A percentile compares a stretch with the other conserved stretches of the same genome.
These are phyloP conservation scores for Diplogelasinospora grovesii DNA, from an alignment of 495 filamentous ascomycete species.

Conservation along the genomic window DNA sequence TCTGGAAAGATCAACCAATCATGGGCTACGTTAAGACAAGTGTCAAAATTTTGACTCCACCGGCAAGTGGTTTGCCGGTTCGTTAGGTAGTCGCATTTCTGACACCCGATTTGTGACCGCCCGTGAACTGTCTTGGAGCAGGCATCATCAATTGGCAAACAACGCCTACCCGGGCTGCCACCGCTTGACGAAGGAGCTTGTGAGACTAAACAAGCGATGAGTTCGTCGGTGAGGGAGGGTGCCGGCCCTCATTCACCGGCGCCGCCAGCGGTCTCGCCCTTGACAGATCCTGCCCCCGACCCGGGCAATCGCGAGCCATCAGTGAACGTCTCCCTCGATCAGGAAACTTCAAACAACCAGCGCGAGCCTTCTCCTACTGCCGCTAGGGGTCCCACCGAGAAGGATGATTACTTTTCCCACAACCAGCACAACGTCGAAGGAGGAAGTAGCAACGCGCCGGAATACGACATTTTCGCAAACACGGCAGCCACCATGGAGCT, in stretches of 20 bases:
- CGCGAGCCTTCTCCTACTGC: too few relatives aligned
- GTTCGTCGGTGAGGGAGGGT: conserved; percentile 25
- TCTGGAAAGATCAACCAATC: neutral
- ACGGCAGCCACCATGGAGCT: too few relatives aligned
- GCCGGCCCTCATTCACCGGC: conserved; percentile 22
- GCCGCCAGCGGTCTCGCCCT: conserved; percentile 28
- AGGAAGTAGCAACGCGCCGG: too few relatives aligned
- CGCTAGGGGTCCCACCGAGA: too few relatives aligned
- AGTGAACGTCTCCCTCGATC: neutral
- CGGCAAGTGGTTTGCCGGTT: neutral
- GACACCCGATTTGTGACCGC: conserved; percentile 9
- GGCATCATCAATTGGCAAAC: too few relatives aligned
- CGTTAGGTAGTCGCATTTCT: conserved; percentile 13
- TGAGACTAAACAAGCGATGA: conserved; percentile 26
- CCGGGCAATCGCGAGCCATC: conserved; percentile 22
- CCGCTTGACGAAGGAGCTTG: conserved; percentile 32
- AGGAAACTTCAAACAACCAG: too few relatives aligned
- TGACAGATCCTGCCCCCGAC: conserved; percentile 26
- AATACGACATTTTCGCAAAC: conserved; percentile 5
- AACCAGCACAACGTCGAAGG: too few relatives aligned
- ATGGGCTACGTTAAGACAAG: too few relatives aligned
- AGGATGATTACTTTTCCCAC: too few relatives aligned
- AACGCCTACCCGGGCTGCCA: conserved; percentile 7
- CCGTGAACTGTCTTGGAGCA: neutral
- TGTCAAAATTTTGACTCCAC: conserved; percentile 12